Percentiles rank a stretch among this genome's conserved stretches.
Evolutionary conservation across 305 asterid genomes (phyloP).

Genomic region (Salvia sclarea): DNA sequence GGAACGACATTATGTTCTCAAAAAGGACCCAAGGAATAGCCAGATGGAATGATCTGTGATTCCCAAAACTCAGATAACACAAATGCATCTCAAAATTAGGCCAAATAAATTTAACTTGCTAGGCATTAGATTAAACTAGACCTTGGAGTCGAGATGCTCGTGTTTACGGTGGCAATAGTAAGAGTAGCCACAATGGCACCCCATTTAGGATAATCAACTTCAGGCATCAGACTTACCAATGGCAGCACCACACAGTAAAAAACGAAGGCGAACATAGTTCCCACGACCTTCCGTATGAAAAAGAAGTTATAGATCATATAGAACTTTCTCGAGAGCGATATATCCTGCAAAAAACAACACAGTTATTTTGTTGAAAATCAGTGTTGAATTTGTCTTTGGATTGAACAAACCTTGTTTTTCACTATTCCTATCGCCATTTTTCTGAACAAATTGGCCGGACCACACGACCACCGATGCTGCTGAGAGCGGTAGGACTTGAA

Average conservation of each 20-base stretch:
- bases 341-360: conserved; percentile 46
- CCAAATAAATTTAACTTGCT: background rate
- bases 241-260: conserved; percentile 67
- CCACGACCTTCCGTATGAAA: conserved; percentile 62
- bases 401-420: conserved; percentile 53
- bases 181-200: conserved; percentile 66
- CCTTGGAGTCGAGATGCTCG: conserved; percentile 67
- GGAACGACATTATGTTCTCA: conserved; percentile 70
- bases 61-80: background rate
- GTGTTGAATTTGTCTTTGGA: background rate
- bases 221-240: conserved; percentile 59
- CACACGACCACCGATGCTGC: conserved; percentile 75
- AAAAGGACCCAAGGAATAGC: conserved; percentile 67
- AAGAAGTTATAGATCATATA: conserved; percentile 71
- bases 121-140: conserved; percentile 21
- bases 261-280: conserved; percentile 62
- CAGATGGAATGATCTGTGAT: conserved; percentile 52
- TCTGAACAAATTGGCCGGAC: conserved; percentile 67
- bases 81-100: background rate
- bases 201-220: conserved; percentile 64
- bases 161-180: conserved; percentile 54
- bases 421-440: conserved; percentile 59
- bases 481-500: conserved; percentile 67
- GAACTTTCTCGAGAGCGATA: conserved; percentile 49
- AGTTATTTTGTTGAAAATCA: background rate